phyloP scores from a whole-genome alignment of 306 rosid species.

The Cucurbita pepo region DNA sequence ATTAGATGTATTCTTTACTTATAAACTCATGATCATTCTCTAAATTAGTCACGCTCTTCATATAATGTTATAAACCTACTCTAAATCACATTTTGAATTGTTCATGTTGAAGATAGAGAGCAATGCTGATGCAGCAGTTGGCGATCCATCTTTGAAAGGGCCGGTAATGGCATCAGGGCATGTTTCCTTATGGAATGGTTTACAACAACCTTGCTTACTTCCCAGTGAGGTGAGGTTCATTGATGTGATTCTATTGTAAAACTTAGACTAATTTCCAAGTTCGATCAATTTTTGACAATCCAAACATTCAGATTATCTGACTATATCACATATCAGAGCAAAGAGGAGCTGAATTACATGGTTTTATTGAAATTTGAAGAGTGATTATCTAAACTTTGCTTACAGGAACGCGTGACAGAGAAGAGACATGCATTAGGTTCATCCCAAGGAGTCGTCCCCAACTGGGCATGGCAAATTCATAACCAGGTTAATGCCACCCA shows the following conservation, averaged over 20 bases:
- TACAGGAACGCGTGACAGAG: constrained; percentile 64
- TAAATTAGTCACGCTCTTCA: not conserved
- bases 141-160: constrained; percentile 46
- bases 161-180: constrained; percentile 38
- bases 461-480: constrained; percentile 63
- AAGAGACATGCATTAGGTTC: constrained; percentile 47
- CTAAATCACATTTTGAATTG: constrained; percentile 6
- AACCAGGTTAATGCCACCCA: constrained; percentile 45
- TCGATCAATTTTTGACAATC: too few species aligned
- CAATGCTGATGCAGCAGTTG: constrained; percentile 22
- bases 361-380: not conserved
- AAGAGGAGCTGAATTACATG: not conserved
- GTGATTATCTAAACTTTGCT: constrained; percentile 10
- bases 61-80: not conserved
- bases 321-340: not conserved
- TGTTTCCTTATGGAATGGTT: constrained; percentile 44
- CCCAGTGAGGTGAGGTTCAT: constrained; percentile 45
- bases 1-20: too few species aligned
- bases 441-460: constrained; percentile 52
- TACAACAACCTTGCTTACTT: constrained; percentile 40
- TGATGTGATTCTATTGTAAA: not conserved
- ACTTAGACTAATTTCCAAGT: not conserved
- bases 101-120: constrained; percentile 51
- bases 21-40: too few species aligned
- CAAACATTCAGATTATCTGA: not conserved